A percentile compares a stretch with the other conserved stretches of the same genome.
These are phyloP conservation scores for Pistacia atlantica DNA, from an alignment of 345 rosid genomes.

Conservation along the genomic window DNA sequence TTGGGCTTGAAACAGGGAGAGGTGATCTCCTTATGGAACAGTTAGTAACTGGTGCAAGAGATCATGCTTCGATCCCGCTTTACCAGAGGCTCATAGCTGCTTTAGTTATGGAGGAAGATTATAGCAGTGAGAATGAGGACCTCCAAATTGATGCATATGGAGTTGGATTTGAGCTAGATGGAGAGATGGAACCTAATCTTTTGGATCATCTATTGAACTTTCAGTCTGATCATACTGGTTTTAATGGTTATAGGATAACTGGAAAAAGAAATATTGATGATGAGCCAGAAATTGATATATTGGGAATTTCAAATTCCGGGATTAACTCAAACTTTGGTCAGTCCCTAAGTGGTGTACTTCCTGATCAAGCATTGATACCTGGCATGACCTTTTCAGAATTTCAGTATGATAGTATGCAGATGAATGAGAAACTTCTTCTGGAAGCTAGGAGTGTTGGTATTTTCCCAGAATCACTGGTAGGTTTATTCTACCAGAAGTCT, in stretches of 20 bases:
- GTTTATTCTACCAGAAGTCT: conserved; percentile 21
- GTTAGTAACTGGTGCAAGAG: conserved; percentile 35
- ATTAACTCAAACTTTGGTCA: conserved; percentile 40
- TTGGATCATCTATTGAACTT: conserved; percentile 50
- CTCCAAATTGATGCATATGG: conserved; percentile 51
- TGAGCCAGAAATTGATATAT: conserved; percentile 50
- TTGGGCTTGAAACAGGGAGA: conserved; percentile 26
- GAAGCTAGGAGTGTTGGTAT: conserved; percentile 87
- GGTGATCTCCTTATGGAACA: conserved; percentile 38
- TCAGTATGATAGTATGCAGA: conserved; percentile 60
- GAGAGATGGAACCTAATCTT: conserved; percentile 60
- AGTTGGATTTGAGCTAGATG: conserved; percentile 56
- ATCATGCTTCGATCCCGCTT: conserved; percentile 52
- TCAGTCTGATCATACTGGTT: conserved; percentile 27
- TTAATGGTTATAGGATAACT: conserved; percentile 55
- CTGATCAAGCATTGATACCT: conserved; percentile 43
- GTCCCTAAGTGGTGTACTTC: conserved; percentile 46
- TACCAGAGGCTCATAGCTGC: conserved; percentile 85
- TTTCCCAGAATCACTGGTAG: conserved; percentile 77
- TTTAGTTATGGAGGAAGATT: conserved; percentile 76
- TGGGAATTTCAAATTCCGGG: conserved; percentile 38
- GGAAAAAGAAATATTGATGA: conserved; percentile 47
- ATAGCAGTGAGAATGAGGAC: conserved; percentile 49
- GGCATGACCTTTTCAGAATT: conserved; percentile 47
- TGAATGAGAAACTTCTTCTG: conserved; percentile 69